A percentile compares a stretch with the other conserved stretches of the same genome.
phyloP scores from a whole-genome alignment of 164 flowering plant genomes.

The Aristolochia fimbriata region DNA sequence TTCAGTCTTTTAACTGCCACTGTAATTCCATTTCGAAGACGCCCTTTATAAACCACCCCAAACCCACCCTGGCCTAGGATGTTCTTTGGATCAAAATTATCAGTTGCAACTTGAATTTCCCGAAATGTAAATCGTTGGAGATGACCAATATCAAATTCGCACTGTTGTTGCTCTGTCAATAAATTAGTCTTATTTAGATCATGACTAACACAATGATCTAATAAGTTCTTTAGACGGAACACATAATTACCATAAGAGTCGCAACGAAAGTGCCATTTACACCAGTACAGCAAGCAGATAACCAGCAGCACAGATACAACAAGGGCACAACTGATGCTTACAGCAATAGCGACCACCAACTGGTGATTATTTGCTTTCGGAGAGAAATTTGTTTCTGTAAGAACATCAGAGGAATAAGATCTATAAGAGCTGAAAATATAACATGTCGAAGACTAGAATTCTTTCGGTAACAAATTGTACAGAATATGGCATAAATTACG shows the following conservation, averaged over 20 bases:
- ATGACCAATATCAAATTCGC: slow-evolving; percentile 67
- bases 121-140: slow-evolving; percentile 75
- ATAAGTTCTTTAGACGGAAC: not conserved
- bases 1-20: slow-evolving; percentile 89
- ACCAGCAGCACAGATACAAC: slow-evolving; percentile 40
- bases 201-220: not conserved
- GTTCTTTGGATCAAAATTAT: slow-evolving; percentile 63
- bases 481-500: slow-evolving; percentile 25
- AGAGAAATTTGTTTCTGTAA: slow-evolving; percentile 38
- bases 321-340: slow-evolving; percentile 53
- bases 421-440: slow-evolving; percentile 7
- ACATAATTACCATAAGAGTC: slow-evolving; percentile 47
- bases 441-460: not conserved
- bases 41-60: slow-evolving; percentile 88
- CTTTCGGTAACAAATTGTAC: not conserved
- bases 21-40: slow-evolving; percentile 53
- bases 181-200: not conserved
- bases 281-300: slow-evolving; percentile 58
- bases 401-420: slow-evolving; percentile 3
- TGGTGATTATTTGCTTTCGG: slow-evolving; percentile 23
- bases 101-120: slow-evolving; percentile 75
- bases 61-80: slow-evolving; percentile 92
- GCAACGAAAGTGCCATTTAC: slow-evolving; percentile 40
- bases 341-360: slow-evolving; percentile 41
- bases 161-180: slow-evolving; percentile 74